These are phyloP conservation scores for Aspergillus avenaceus DNA, from an alignment of 495 filamentous ascomycete genomes.

Conservation along the genomic window DNA sequence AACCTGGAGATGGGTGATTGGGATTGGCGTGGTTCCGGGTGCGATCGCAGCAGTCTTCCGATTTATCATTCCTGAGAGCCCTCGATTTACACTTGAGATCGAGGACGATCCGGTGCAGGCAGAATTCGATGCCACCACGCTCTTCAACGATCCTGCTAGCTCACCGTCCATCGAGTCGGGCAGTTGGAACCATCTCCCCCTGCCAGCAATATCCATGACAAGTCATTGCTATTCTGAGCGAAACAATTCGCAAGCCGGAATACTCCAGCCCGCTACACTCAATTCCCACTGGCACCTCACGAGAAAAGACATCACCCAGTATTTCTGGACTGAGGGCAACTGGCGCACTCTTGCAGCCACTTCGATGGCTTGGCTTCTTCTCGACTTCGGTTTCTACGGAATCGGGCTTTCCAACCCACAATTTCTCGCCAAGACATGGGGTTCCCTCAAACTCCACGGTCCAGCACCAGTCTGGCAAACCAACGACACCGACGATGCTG, in stretches of 20 bases:
- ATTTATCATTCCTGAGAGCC: conserved; percentile 59
- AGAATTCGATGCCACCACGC: conserved; percentile 42
- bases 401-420: conserved; percentile 47
- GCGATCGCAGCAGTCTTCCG: conserved; percentile 55
- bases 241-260: conserved; percentile 15
- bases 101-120: conserved; percentile 44
- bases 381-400: conserved; percentile 57
- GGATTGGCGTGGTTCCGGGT: conserved; percentile 58
- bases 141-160: conserved; percentile 27
- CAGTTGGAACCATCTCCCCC: conserved; percentile 13
- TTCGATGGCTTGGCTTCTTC: conserved; percentile 44
- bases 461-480: conserved; percentile 36
- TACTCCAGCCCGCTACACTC: conserved; percentile 33
- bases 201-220: conserved; percentile 24
- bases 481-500: conserved; percentile 23
- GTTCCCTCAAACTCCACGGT: conserved; percentile 27
- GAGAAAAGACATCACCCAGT: conserved; percentile 39
- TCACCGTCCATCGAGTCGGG: conserved; percentile 2
- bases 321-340: conserved; percentile 49
- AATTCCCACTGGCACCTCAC: conserved; percentile 42
- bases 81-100: conserved; percentile 52
- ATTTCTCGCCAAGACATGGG: conserved; percentile 41
- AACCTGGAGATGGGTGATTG: conserved; percentile 59
- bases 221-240: conserved; percentile 20
- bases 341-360: conserved; percentile 49